Conservation (phyloP, 139 green algal species). For the Volvox reticuliferus region DNA sequence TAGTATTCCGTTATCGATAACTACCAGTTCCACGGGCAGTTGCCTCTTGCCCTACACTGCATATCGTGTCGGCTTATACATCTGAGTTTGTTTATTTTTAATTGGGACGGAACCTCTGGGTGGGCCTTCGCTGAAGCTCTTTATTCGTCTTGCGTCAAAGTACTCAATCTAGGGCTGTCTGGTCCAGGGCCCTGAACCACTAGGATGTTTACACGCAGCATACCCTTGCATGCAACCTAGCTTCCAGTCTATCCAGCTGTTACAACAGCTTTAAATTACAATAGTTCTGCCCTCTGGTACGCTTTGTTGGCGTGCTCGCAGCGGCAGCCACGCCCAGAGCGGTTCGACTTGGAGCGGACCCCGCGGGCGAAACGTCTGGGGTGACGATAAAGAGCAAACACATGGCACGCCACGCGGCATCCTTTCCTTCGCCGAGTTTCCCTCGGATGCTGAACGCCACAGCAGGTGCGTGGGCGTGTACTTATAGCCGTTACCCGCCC, state of each 20-base stretch:
- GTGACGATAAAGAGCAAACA: not conserved
- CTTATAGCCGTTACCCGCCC: no score
- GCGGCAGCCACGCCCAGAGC: not conserved
- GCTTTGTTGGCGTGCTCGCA: not conserved
- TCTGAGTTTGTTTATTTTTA: no score
- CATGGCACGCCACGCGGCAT: conserved; percentile 1
- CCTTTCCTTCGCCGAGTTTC: not conserved
- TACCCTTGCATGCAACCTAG: no score
- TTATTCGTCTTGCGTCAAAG: no score
- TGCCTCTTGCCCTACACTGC: not conserved
- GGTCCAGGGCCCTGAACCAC: no score
- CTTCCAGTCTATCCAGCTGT: no score
- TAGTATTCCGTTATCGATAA: not conserved
- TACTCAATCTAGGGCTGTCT: no score
- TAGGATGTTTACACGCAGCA: no score
- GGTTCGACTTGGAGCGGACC: not conserved
- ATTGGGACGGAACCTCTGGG: no score
- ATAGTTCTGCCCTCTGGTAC: not conserved
- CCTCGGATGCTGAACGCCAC: not conserved
- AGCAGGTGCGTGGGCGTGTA: not conserved
- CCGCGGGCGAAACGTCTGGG: not conserved
- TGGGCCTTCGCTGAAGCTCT: no score
- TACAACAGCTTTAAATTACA: no score
- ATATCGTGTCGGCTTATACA: not conserved
- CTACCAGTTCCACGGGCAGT: no score